These are phyloP conservation scores for Incumbomyces lentus DNA, from an alignment of 2,329 filamentous ascomycete species.

Conservation along the genomic window DNA sequence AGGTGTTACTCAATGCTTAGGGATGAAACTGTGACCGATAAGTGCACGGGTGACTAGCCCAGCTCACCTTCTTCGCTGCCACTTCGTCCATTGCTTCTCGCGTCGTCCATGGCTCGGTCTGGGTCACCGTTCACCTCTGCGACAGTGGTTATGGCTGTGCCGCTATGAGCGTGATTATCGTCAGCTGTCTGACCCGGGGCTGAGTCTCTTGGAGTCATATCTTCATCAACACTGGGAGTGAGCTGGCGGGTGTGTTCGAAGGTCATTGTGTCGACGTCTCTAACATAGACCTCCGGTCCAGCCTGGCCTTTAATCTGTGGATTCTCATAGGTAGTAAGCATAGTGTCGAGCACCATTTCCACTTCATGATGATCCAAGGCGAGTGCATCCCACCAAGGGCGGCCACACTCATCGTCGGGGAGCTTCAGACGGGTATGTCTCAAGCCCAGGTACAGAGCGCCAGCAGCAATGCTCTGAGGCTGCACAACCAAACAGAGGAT, in stretches of 20 bases:
- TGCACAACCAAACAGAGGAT: constrained; percentile 72
- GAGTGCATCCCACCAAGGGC: constrained; percentile 79
- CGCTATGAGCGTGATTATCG: not conserved
- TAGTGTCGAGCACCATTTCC: constrained; percentile 60
- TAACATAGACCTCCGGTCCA: constrained; percentile 31
- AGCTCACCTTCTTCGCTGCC: constrained; percentile 7
- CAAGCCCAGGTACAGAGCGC: constrained; percentile 76
- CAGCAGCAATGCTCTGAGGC: constrained; percentile 70
- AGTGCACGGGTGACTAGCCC: not conserved
- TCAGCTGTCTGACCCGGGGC: not conserved
- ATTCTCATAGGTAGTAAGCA: constrained; percentile 48
- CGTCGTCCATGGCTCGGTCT: constrained; percentile 1
- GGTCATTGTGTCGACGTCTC: constrained; percentile 24
- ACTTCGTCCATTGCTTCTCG: constrained; percentile 1
- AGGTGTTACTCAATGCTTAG: too few species aligned
- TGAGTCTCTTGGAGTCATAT: not conserved
- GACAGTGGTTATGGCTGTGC: not conserved
- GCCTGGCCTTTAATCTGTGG: constrained; percentile 33
- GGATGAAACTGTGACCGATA: too few species aligned
- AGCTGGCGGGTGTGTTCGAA: constrained; percentile 29
- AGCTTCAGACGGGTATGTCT: constrained; percentile 64
- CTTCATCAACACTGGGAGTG: constrained; percentile 2
- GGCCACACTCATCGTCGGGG: constrained; percentile 59
- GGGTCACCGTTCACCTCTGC: not conserved
- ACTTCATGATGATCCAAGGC: constrained; percentile 62